Conservation (phyloP, 352 stramenopile genomes). For the Saprolegnia diclina region DNA sequence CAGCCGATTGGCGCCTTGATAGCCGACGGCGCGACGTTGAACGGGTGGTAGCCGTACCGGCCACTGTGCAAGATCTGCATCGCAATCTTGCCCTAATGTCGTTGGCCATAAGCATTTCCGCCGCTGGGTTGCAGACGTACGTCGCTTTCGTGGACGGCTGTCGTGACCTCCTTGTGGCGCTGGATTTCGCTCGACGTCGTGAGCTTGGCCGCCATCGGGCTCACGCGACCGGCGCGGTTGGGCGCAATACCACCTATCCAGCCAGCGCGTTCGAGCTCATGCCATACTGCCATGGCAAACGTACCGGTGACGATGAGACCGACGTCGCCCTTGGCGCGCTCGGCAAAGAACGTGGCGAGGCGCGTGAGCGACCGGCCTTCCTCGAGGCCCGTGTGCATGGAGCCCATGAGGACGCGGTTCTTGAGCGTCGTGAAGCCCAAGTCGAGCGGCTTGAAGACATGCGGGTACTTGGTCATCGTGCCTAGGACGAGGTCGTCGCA, state of each 20-base stretch:
- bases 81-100: conserved; percentile 56
- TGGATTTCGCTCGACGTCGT: conserved; percentile 85
- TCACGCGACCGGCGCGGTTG: conserved; percentile 91
- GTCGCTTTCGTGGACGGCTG: conserved; percentile 86
- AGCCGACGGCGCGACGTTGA: conserved; percentile 86
- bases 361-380: conserved; percentile 65
- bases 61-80: conserved; percentile 92
- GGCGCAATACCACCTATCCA: conserved; percentile 78
- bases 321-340: conserved; percentile 89
- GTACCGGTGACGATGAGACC: conserved; percentile 92
- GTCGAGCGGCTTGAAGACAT: conserved; percentile 71
- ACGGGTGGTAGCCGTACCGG: conserved; percentile 96
- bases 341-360: conserved; percentile 93
- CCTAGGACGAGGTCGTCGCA: background rate
- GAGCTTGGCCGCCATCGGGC: conserved; percentile 91
- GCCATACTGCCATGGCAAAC: background rate
- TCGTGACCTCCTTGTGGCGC: conserved; percentile 89
- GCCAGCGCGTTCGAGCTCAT: background rate
- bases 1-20: conserved; percentile 93
- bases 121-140: conserved; percentile 1
- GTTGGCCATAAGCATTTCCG: background rate
- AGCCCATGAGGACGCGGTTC: conserved; percentile 87
- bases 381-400: conserved; percentile 90
- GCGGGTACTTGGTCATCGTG: conserved; percentile 55
- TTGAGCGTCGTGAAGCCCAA: conserved; percentile 78